These are phyloP conservation scores for Dactylonectria estremocensis DNA, from an alignment of 2,329 filamentous ascomycete species.

Conservation along the genomic window DNA sequence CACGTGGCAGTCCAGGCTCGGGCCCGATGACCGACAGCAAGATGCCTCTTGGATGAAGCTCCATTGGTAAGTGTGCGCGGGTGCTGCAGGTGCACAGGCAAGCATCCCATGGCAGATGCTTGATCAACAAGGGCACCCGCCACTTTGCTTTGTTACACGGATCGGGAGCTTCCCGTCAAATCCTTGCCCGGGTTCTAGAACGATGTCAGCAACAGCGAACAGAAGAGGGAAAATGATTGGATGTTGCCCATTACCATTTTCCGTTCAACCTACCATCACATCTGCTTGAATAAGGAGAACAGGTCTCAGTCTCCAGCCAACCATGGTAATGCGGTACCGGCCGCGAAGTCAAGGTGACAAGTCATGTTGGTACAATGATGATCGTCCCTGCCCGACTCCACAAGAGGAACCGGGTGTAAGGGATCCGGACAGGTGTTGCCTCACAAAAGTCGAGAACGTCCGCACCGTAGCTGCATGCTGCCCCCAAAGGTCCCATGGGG, in stretches of 20 bases:
- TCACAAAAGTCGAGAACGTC: slow-evolving; percentile 5
- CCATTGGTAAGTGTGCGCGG: slow-evolving; percentile 12
- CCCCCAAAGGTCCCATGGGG: slow-evolving; percentile 15
- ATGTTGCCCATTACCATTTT: slow-evolving; percentile 3
- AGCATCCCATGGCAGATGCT: slow-evolving; percentile 33
- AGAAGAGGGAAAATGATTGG: slow-evolving; percentile 19
- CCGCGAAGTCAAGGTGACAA: slow-evolving; percentile 31
- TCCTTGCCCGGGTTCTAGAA: slow-evolving; percentile 32
- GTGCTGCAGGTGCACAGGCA: slow-evolving; percentile 17
- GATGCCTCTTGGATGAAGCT: slow-evolving; percentile 14
- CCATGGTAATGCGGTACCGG: neutral
- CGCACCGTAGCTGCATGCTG: slow-evolving; percentile 19
- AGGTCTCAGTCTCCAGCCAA: neutral
- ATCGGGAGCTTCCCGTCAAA: slow-evolving; percentile 32
- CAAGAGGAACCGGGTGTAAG: slow-evolving; percentile 21
- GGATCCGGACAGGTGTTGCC: slow-evolving; percentile 10
- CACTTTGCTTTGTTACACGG: slow-evolving; percentile 31
- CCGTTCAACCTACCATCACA: slow-evolving; percentile 9
- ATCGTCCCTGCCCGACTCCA: slow-evolving; percentile 34
- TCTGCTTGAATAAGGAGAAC: neutral
- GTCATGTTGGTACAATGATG: slow-evolving; percentile 38
- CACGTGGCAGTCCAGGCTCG: slow-evolving; percentile 29
- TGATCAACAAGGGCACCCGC: slow-evolving; percentile 28
- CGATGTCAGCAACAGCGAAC: slow-evolving; percentile 26
- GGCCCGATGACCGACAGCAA: slow-evolving; percentile 24